Evolutionary conservation across 768 basidiomycete species (phyloP), one percentile per base, ranked within the genome.

Genomic region (Coprinopsis sp.): DNA sequence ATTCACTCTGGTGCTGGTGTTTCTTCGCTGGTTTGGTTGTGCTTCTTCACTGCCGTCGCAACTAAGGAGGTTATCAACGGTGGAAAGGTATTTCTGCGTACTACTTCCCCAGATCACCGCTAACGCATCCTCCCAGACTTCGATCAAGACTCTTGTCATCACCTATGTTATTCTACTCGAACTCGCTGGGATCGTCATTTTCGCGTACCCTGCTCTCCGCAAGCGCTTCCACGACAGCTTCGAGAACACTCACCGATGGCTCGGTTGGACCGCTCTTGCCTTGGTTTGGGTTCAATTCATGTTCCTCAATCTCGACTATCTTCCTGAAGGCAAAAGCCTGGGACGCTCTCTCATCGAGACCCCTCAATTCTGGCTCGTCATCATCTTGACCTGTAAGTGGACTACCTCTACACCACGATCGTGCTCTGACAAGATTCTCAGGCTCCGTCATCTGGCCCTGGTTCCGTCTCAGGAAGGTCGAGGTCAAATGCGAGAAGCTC

Each of bases 381-480:
- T 72, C n/a, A 58, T 77, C 37, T 61, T 81, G 58, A 78, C 77
- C 34, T 58, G 72, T 71, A 33, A 29, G 52, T 53, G 10, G 23
- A n/a, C 14, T 4, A 18, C 34, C 10, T 16, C 8, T 4, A 10
- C 16, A n/a, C 13, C 25, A 19, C 18, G 14, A 30, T 22, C 11
- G n/a, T 22, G 23, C n/a, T 10, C 44, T 44, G 39, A 43, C 19
- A 8, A 12, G 37, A 41, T 24, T 29, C 29, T 1, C 30, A 69
- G 70, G 56, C 21, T 81, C 78, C 16, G 76, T 81, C 47, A 69
- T 77, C 37, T 60, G 78, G 13, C 78, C 81, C n/a, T 83, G 81
- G 81, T 25, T 71, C n/a, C 65, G 77, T 36, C 68, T 83, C 3
- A 70, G 78, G 46, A 77, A 78, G 58, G 75, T 79, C 10, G 67